Percentiles rank a stretch among this genome's conserved stretches.
These are phyloP conservation scores for Tolypocladium inflatum DNA, from an alignment of 2,329 filamentous ascomycete genomes.

Conservation along the genomic window DNA sequence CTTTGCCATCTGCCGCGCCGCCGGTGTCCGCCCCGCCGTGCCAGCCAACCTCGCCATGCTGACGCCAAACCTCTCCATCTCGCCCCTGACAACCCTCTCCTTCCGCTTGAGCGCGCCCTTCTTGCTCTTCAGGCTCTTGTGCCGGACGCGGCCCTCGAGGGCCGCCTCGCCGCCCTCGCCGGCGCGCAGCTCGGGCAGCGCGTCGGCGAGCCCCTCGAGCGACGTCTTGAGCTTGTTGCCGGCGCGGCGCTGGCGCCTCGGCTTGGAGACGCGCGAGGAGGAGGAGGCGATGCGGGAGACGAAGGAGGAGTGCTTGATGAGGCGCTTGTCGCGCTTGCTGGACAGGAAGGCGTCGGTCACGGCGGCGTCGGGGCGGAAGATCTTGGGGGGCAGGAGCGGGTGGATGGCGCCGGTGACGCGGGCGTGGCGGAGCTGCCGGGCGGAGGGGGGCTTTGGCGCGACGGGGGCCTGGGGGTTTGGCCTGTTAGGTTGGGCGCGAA, in stretches of 20 bases:
- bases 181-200: constrained; percentile 55
- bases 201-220: constrained; percentile 68
- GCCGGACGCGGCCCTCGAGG: constrained; percentile 52
- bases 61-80: constrained; percentile 74
- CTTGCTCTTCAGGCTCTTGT: constrained; percentile 64
- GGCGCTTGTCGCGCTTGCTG: constrained; percentile 74
- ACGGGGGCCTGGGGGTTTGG: constrained; percentile 13
- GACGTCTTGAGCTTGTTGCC: constrained; percentile 71
- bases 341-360: constrained; percentile 52
- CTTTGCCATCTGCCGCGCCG: constrained; percentile 3
- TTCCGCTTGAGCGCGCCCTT: constrained; percentile 78
- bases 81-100: constrained; percentile 66
- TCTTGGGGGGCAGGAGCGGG: constrained; percentile 40
- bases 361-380: constrained; percentile 39
- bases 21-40: constrained; percentile 16
- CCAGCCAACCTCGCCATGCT: constrained; percentile 69
- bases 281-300: constrained; percentile 65
- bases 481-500: background rate
- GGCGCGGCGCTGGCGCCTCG: constrained; percentile 39
- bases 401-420: constrained; percentile 39
- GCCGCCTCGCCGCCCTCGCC: constrained; percentile 35
- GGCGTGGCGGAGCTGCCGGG: constrained; percentile 45
- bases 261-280: constrained; percentile 18
- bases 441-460: constrained; percentile 37
- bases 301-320: constrained; percentile 73